A percentile compares a stretch with the other conserved stretches of the same genome.
Evolutionary conservation across 352 stramenopile species (phyloP).

Genomic region (Phytopythium ostracodes): DNA sequence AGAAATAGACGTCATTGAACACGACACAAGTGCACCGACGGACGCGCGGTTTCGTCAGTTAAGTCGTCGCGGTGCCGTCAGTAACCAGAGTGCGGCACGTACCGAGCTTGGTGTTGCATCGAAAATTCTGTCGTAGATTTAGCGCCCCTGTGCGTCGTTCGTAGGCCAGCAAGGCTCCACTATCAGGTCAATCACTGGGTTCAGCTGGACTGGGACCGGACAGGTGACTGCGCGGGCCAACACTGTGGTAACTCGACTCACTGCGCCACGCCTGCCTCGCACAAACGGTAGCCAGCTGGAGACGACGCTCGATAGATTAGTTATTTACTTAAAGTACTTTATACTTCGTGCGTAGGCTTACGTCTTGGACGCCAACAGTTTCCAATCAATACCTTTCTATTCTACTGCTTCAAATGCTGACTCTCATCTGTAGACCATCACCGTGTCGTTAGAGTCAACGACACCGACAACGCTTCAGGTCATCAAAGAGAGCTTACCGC

Average conservation of each 20-base stretch:
- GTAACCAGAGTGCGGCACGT: neutral
- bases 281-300: neutral
- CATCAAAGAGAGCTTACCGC: neutral
- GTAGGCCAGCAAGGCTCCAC: neutral
- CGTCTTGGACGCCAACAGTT: neutral
- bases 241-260: neutral
- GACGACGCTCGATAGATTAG: constrained; percentile 3
- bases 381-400: constrained; percentile 1
- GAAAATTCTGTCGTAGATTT: neutral
- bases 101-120: neutral
- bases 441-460: neutral
- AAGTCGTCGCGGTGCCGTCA: neutral
- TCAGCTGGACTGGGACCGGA: too few relatives aligned
- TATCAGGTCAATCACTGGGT: neutral
- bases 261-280: neutral
- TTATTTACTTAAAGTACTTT: constrained; percentile 2
- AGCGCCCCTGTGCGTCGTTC: neutral
- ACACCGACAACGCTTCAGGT: too few relatives aligned
- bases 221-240: neutral
- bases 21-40: neutral
- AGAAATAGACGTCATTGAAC: constrained; percentile 70
- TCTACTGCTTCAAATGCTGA: too few relatives aligned
- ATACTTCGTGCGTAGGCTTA: neutral
- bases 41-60: neutral
- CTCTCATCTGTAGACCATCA: neutral